These are phyloP conservation scores for Asterophora parasitica DNA, from an alignment of 768 basidiomycete species.

Conservation along the genomic window DNA sequence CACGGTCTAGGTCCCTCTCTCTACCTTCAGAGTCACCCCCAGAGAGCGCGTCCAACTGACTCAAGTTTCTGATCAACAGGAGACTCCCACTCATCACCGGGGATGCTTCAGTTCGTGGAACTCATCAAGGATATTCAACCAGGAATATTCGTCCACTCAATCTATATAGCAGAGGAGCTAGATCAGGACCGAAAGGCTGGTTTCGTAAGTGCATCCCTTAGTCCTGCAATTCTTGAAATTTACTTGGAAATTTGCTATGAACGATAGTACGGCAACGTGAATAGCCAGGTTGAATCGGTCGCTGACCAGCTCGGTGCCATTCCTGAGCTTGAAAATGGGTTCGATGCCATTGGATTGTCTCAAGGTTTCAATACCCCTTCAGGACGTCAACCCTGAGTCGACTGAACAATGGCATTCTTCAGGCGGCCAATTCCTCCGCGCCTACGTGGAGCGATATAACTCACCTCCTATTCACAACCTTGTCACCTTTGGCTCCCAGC, in stretches of 20 bases:
- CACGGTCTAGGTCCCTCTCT: conserved; percentile 54
- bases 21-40: background rate
- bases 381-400: background rate
- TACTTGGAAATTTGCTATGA: background rate
- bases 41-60: background rate
- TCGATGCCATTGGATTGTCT: conserved; percentile 86
- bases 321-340: conserved; percentile 62
- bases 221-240: background rate
- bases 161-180: conserved; percentile 59
- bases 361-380: conserved; percentile 47
- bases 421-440: conserved; percentile 87
- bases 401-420: background rate
- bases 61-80: conserved; percentile 30
- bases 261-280: conserved; percentile 70
- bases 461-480: conserved; percentile 72
- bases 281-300: conserved; percentile 63
- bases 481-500: conserved; percentile 83
- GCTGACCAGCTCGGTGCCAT: conserved; percentile 60
- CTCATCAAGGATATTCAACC: conserved; percentile 60
- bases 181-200: conserved; percentile 64
- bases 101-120: conserved; percentile 62
- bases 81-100: conserved; percentile 71
- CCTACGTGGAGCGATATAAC: conserved; percentile 75
- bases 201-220: conserved; percentile 48
- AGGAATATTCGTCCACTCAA: conserved; percentile 72